Evolutionary conservation across 2,329 filamentous ascomycete genomes (phyloP).

Genomic region (Fusarium pininemorale): DNA sequence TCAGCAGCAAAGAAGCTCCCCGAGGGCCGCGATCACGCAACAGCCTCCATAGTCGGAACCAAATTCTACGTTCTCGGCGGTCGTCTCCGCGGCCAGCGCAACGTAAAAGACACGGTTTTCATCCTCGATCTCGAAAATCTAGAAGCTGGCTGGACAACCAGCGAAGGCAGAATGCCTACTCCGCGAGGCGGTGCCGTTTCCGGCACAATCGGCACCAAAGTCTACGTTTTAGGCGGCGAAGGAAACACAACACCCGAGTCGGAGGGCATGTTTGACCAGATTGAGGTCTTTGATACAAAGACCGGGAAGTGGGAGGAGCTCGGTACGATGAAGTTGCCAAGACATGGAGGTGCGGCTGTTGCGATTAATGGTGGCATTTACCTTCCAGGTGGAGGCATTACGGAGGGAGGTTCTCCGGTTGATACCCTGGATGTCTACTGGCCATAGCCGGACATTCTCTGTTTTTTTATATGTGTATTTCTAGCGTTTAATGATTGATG

Average conservation of each 20-base stretch:
- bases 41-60: slow-evolving; percentile 41
- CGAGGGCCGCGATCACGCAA: slow-evolving; percentile 48
- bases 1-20: slow-evolving; percentile 42
- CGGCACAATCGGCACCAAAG: slow-evolving; percentile 36
- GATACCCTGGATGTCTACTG: slow-evolving; percentile 27
- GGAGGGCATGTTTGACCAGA: slow-evolving; percentile 42
- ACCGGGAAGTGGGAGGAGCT: slow-evolving; percentile 42
- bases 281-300: slow-evolving; percentile 43
- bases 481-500: slow-evolving; percentile 1
- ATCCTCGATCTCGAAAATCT: slow-evolving; percentile 44
- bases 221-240: slow-evolving; percentile 52
- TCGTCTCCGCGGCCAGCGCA: slow-evolving; percentile 42
- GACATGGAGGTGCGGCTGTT: slow-evolving; percentile 48
- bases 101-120: slow-evolving; percentile 49
- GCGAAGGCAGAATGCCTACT: slow-evolving; percentile 47
- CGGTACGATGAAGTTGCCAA: slow-evolving; percentile 44
- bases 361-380: slow-evolving; percentile 42
- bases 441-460: neutral
- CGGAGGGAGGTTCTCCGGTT: slow-evolving; percentile 28
- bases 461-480: neutral
- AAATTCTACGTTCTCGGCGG: slow-evolving; percentile 52
- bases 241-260: slow-evolving; percentile 38
- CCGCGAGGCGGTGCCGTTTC: slow-evolving; percentile 48
- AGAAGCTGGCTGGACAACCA: slow-evolving; percentile 42
- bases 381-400: slow-evolving; percentile 48